Evolutionary conservation across 2,329 filamentous ascomycete species (phyloP), one percentile per base, ranked within the genome.

Genomic region (Bretziella fagacearum): DNA sequence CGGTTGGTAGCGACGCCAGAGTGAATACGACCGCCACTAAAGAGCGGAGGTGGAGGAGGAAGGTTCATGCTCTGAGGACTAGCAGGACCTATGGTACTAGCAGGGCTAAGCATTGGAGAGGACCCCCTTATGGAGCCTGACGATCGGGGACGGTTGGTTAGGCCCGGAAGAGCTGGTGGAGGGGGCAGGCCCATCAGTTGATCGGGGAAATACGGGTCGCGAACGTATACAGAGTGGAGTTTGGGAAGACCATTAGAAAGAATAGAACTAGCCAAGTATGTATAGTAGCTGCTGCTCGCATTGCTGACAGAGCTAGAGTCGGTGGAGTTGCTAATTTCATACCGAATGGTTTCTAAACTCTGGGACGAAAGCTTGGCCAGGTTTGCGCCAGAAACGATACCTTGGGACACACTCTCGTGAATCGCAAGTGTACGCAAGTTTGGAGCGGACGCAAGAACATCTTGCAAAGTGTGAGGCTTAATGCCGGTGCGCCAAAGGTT

Each of bases 251-350:
- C 73, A 52, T 80, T 81, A 13, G 77, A 73, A 51, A 91, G 74
- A 26, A 96, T 73, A 0, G 84, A 93, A n/a, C 74, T 74, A 22
- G 84, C 79, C 17, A 96, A 74, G 61, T 94, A 94, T 51, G 76
- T 74, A 62, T 95, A 93, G 64, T 94, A 93, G 15, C 71, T 71
- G 7, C 66, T 62, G 0, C 71, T 71, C 20, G 71, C 64, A 51
- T 62, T 67, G 6, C 68, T 63, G 51, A 75, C 81, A 8, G 77
- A 69, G 18, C 76, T 73, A 0, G 73, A 65, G 3, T 66, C 60
- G 0, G 73, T 63, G 7, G 67, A 66, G 2, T 76, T 70, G 8
- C 75, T 80, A 58, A 96, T 83, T 62, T 95, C 89, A 58, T 79
- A 95, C 55, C 89, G 80, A 11, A 96, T 66, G 2, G 75, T 80